Conservation (phyloP, 441 rosid species). For the Croton setiger region DNA sequence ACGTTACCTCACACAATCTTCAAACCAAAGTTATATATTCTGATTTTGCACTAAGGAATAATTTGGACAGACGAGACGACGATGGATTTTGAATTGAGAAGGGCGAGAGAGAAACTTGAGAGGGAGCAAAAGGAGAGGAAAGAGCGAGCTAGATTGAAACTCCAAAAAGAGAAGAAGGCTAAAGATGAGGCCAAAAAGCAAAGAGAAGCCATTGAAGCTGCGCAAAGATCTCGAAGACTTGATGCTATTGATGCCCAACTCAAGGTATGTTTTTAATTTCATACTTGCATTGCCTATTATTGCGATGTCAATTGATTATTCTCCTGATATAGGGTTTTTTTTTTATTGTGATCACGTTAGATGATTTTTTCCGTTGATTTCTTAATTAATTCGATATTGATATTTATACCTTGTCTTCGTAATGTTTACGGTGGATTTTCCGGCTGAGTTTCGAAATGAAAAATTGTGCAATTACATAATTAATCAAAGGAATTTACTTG, state of each 20-base stretch:
- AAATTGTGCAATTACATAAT: too few species aligned
- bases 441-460: too few species aligned
- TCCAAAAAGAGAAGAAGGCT: slow-evolving; percentile 66
- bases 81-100: slow-evolving; percentile 95
- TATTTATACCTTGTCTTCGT: too few species aligned
- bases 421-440: too few species aligned
- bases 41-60: not conserved
- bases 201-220: slow-evolving; percentile 84
- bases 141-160: slow-evolving; percentile 56
- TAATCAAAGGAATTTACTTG: too few species aligned
- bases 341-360: not conserved
- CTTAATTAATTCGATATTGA: not conserved
- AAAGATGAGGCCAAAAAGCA: slow-evolving; percentile 67
- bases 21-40: not conserved
- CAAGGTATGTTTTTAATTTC: slow-evolving; percentile 41
- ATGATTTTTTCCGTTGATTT: not conserved
- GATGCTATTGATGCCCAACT: slow-evolving; percentile 73
- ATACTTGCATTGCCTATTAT: not conserved
- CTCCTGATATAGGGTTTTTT: slow-evolving; percentile 1
- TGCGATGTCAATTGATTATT: not conserved
- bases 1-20: not conserved
- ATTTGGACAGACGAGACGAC: slow-evolving; percentile 18
- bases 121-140: slow-evolving; percentile 87
- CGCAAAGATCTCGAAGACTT: slow-evolving; percentile 71
- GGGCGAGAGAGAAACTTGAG: slow-evolving; percentile 90